Percentiles rank a stretch among this genome's conserved stretches.
These are phyloP conservation scores for Rhodosporidiobolus sp. DNA, from an alignment of 768 basidiomycete species.

Conservation along the genomic window DNA sequence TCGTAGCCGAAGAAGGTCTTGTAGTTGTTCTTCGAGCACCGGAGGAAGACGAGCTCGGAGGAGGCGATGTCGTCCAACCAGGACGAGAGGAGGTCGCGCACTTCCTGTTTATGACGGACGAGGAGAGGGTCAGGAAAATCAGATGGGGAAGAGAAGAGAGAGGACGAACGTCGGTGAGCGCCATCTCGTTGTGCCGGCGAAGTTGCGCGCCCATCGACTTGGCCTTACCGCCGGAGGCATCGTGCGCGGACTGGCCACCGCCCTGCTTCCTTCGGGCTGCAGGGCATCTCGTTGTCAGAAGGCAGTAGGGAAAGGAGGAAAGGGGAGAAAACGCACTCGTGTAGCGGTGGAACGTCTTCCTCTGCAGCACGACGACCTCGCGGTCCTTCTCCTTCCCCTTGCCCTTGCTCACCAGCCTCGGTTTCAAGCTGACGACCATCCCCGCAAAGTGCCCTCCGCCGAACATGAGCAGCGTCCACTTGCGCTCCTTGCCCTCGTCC, in stretches of 20 bases:
- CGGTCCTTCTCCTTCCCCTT: conserved; percentile 64
- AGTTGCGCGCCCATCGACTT: conserved; percentile 91
- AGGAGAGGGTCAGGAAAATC: not conserved
- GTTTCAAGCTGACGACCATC: conserved; percentile 59
- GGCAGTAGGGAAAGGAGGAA: not conserved
- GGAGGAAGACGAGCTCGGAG: conserved; percentile 89
- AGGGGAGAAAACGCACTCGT: conserved; percentile 66
- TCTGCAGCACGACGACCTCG: conserved; percentile 74
- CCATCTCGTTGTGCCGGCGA: conserved; percentile 91
- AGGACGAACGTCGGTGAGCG: conserved; percentile 73
- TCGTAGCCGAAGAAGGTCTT: conserved; percentile 89
- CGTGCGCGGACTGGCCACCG: conserved; percentile 85
- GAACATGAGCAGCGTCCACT: conserved; percentile 93
- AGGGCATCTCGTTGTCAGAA: not conserved
- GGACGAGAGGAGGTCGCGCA: conserved; percentile 71
- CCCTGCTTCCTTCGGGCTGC: conserved; percentile 95
- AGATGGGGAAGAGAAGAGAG: not conserved
- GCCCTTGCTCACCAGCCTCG: conserved; percentile 47
- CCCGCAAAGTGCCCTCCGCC: conserved; percentile 99
- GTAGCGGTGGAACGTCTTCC: conserved; percentile 98
- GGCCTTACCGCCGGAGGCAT: conserved; percentile 86
- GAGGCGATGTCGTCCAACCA: conserved; percentile 82
- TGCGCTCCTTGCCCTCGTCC: conserved; percentile 49
- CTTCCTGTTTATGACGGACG: conserved; percentile 61
- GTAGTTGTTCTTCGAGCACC: conserved; percentile 81